phyloP scores from a whole-genome alignment of 805 yeast genomes.

The Candida piceae region DNA sequence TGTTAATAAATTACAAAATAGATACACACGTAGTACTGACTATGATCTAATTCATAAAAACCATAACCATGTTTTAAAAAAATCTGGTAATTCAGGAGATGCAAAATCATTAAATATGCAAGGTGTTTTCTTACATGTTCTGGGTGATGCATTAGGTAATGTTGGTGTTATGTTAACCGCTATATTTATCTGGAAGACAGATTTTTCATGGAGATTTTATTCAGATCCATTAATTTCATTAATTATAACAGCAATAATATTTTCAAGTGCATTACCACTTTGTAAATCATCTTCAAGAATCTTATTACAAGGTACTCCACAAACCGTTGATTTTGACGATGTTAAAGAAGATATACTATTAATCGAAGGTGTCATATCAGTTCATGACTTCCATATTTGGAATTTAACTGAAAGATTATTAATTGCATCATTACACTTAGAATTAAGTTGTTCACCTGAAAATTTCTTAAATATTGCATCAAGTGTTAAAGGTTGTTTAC shows the following conservation, averaged over 20 bases:
- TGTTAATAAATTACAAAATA: slow-evolving; percentile 16
- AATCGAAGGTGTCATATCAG: slow-evolving; percentile 70
- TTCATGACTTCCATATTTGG: slow-evolving; percentile 97
- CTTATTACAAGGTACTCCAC: slow-evolving; percentile 88
- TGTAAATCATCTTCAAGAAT: slow-evolving; percentile 84
- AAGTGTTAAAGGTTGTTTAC: slow-evolving; percentile 72
- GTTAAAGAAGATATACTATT: slow-evolving; percentile 64
- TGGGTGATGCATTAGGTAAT: slow-evolving; percentile 96
- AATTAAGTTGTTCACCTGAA: slow-evolving; percentile 59
- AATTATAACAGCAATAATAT: slow-evolving; percentile 80
- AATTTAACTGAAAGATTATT: slow-evolving; percentile 81
- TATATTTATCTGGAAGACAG: slow-evolving; percentile 88
- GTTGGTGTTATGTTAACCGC: slow-evolving; percentile 91
- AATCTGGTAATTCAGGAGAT: slow-evolving; percentile 17
- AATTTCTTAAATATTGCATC: slow-evolving; percentile 67
- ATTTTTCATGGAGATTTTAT: slow-evolving; percentile 80
- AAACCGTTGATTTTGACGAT: slow-evolving; percentile 68
- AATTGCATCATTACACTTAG: slow-evolving; percentile 87
- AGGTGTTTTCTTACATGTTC: slow-evolving; percentile 91
- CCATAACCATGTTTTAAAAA: slow-evolving; percentile 23
- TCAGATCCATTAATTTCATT: slow-evolving; percentile 84
- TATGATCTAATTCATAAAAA: slow-evolving; percentile 14
- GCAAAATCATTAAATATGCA: slow-evolving; percentile 87
- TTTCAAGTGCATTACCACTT: slow-evolving; percentile 85
- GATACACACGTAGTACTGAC: slow-evolving; percentile 8